Conservation (phyloP, 768 basidiomycete species). For the Lactarius sanguifluus region DNA sequence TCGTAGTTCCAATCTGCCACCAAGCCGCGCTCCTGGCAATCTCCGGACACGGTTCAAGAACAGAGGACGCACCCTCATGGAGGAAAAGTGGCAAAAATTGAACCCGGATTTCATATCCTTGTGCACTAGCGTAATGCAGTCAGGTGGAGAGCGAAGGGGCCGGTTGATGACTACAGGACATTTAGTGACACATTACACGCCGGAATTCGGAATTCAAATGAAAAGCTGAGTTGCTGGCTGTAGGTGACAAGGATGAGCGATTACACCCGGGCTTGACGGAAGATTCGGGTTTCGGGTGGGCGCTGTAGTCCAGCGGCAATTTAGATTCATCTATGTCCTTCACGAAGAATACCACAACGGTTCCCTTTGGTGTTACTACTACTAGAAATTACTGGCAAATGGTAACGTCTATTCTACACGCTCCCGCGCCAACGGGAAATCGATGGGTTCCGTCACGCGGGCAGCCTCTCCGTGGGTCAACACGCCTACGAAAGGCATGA, state of each 20-base stretch:
- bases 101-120: background rate
- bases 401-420: slow-evolving; percentile 25
- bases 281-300: background rate
- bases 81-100: background rate
- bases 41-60: background rate
- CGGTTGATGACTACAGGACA: background rate
- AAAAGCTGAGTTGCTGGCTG: background rate
- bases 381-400: background rate
- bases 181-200: background rate
- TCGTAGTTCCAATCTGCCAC: background rate
- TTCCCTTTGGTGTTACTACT: background rate
- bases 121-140: background rate
- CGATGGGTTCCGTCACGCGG: slow-evolving; percentile 41
- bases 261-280: background rate
- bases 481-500: slow-evolving; percentile 87
- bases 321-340: background rate
- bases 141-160: too few relatives aligned
- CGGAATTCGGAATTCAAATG: too few relatives aligned
- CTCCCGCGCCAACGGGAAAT: slow-evolving; percentile 35
- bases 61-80: background rate
- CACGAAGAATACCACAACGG: background rate
- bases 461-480: slow-evolving; percentile 76
- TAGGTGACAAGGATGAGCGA: background rate
- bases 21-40: background rate
- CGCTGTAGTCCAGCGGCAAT: background rate